Evolutionary conservation across 176 grass and related monocot genomes (phyloP), one percentile per base, ranked within the genome.

Genomic region (Oryza meridionalis): DNA sequence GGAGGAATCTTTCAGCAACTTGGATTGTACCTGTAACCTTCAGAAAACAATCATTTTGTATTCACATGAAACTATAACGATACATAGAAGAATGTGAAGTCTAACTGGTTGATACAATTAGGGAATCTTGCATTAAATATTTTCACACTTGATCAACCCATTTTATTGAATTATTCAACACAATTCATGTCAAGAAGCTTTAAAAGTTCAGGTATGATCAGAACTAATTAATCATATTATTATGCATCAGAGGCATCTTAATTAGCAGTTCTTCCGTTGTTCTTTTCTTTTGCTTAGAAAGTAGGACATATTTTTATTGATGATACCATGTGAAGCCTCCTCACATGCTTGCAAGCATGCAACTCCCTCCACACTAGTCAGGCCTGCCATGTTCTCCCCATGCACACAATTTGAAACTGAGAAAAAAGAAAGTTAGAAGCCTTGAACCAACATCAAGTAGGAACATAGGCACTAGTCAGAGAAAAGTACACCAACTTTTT

Each of bases 1-100:
- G 63, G 75, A 73, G 88, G 84, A 86, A 90, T 86, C 84, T 81
- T 70, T 75, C 70, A 76, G 62, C 70, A 70, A 44, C 72, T 86
- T 82, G 84, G 46, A 67, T 65, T 80, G 59, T 72, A 82, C 72
- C 45, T 90, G 88, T 62, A 74, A 40, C 10, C 68, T 83, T 38
- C 76, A 74, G n/a, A 75, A 80, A 64, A 75, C 27, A 69, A 70
- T 84, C 40, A 29, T 46, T 37, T 42, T 32, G 44, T 11, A 46
- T 82, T 83, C 79, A 90, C 73, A 86, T 74, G 55, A 77, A 49
- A 27, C 12, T 64, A 70, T 76, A 89, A 80, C 14, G n/a, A 67
- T 37, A 51, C 22, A 45, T 8, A 45, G 19, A 9, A 15, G 61
- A 82, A 53, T 4, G 14, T 44, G 9, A 37, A 33, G 70, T 63